Evolutionary conservation across 2,329 filamentous ascomycete genomes (phyloP).

Genomic region (Zasmidium citrigriseum): DNA sequence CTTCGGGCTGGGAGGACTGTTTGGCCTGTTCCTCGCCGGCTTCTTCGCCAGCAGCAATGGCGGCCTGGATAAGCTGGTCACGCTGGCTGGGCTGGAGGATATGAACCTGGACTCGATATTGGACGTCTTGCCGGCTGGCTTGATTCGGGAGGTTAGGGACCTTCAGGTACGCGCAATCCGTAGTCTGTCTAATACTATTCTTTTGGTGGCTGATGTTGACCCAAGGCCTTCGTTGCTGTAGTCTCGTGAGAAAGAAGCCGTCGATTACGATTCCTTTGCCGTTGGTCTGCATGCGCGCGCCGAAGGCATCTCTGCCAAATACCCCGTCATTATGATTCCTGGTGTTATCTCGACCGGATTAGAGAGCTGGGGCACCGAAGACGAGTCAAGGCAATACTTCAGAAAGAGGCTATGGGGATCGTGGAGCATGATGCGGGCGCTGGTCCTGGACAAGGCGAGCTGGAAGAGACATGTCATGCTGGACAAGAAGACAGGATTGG

Average conservation of each 20-base stretch:
- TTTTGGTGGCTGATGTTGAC: conserved; percentile 31
- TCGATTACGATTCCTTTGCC: conserved; percentile 91
- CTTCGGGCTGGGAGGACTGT: conserved; percentile 85
- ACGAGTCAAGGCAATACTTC: conserved; percentile 85
- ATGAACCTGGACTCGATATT: conserved; percentile 81
- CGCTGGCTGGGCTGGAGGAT: conserved; percentile 70
- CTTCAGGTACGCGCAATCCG: conserved; percentile 66
- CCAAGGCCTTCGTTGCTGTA: conserved; percentile 40
- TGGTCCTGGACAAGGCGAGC: conserved; percentile 87
- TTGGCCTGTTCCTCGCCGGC: conserved; percentile 82
- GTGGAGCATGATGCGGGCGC: conserved; percentile 97
- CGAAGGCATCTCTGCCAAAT: conserved; percentile 78
- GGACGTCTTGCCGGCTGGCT: conserved; percentile 82
- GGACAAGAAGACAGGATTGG: conserved; percentile 85
- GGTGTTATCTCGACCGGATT: conserved; percentile 96
- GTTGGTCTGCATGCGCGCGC: conserved; percentile 80
- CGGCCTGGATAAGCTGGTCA: conserved; percentile 61
- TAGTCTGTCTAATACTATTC: not conserved
- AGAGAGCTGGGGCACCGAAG: conserved; percentile 93
- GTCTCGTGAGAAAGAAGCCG: conserved; percentile 83
- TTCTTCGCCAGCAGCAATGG: conserved; percentile 90
- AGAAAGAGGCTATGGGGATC: conserved; percentile 93
- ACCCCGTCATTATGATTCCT: conserved; percentile 95
- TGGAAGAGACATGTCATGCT: conserved; percentile 99
- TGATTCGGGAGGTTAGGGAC: conserved; percentile 83